Base-by-base conservation (phyloP, 371 early-diverging fungal species). In the Mortierella sp. region DNA sequence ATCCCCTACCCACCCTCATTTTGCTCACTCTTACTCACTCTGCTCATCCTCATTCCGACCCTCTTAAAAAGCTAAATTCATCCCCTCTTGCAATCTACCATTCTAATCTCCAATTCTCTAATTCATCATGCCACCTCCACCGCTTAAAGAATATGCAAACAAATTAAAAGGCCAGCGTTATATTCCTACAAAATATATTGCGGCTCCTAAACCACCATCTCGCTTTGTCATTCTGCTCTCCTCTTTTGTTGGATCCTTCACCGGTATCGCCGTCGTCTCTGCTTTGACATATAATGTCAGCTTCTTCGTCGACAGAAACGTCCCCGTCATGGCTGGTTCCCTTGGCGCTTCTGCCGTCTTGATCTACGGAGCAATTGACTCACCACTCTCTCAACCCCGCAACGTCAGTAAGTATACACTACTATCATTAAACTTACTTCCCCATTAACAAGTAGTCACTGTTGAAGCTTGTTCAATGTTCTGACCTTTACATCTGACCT, bases 321-420 rank as follows among this genome's bases (percentile, higher is more conserved):
- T 52, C 10, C 82, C 82, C 7, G 82, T 76, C 45, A 68, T 81
- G 0, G 59, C 82, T 5, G 82, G 81, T 8, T 73, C 81, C 40
- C 73, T 74, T 52, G 76, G 74, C 57, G 76, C 76, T 36, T 80
- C 72, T 15, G 92, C 93, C 9, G 92, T 95, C 22, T 76, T 95
- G 36, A 71, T 93, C 3, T 94, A 90, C 65, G 92, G 90, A 53
- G 89, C 90, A 1, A 89, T 92, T 16, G 93, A 93, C 16, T 83
- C 92, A 4, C 94, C 94, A 2, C 77, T 95, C 64, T 88, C 93
- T 0, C 95, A 95, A 58, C 95, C 95, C 58, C 86, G 93, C 0
- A 93, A 92, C 65, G 76, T 85, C 36, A 74, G 86, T 86, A 83
- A 52, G 77, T 84, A 41, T n/a, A 21, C 45, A 21, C 45, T 11